These are phyloP conservation scores for Trichoderma koningii DNA, from an alignment of 2,329 filamentous ascomycete species.

Conservation along the genomic window DNA sequence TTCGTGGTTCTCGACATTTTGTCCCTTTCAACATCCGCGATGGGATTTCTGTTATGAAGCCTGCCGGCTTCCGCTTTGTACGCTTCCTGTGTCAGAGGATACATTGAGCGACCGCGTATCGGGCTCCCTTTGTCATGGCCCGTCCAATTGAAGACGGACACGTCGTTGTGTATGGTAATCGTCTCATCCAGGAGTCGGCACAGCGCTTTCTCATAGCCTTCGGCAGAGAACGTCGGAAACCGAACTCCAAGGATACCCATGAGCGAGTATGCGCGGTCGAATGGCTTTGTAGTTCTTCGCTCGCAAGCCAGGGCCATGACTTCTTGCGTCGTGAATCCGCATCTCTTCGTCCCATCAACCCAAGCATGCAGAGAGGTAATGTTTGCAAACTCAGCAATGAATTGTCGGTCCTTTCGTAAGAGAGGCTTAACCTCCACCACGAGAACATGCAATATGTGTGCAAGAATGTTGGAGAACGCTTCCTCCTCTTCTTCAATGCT, in stretches of 20 bases:
- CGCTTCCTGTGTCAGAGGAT: conserved; percentile 23
- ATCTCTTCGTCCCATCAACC: conserved; percentile 11
- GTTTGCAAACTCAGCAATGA: conserved; percentile 24
- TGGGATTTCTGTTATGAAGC: conserved; percentile 4
- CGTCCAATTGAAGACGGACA: conserved; percentile 26
- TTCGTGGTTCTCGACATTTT: conserved; percentile 9
- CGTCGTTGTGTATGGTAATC: conserved; percentile 22
- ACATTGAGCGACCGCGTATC: conserved; percentile 27
- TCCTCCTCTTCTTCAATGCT: background rate
- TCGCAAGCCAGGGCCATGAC: conserved; percentile 22
- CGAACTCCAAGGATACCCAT: conserved; percentile 27
- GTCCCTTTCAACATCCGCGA: background rate
- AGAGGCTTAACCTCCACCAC: conserved; percentile 10
- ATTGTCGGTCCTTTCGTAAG: conserved; percentile 9
- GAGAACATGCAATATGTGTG: conserved; percentile 7
- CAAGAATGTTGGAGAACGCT: background rate
- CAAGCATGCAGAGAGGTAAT: conserved; percentile 10
- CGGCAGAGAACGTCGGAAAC: conserved; percentile 26
- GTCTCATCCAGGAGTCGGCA: conserved; percentile 26
- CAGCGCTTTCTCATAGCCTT: conserved; percentile 27
- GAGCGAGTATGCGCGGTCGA: conserved; percentile 26
- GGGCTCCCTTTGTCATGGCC: conserved; percentile 23
- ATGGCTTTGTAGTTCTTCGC: conserved; percentile 15
- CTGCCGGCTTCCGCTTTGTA: conserved; percentile 4
- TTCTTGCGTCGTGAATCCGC: conserved; percentile 19